Base-by-base conservation (phyloP, 2,329 filamentous ascomycete species). In the Sarocladium oryzae region DNA sequence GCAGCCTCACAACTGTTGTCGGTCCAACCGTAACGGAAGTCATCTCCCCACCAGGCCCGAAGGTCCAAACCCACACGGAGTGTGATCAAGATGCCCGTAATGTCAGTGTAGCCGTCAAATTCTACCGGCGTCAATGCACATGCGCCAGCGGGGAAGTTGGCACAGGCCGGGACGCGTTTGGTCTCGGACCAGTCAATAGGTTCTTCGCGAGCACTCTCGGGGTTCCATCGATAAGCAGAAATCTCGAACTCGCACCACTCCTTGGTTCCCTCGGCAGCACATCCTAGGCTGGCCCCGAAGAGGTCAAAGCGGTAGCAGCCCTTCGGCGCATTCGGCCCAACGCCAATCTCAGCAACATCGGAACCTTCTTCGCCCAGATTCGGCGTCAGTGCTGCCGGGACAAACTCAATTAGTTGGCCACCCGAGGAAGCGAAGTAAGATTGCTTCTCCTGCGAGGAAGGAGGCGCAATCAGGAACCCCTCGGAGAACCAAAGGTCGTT, bases 401-500 rank as follows among this genome's bases (percentile, higher is more conserved):
- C 64, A 51, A 71, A 72, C 50, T 71, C 67, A 2, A 70, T 58
- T 1, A 72, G 60, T 33, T 69, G 68, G 10, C 65, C 63, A 8
- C 69, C 69, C 13, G 69, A 72, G 2, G 69, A 68, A 10, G 69
- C 61, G 11, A 62, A 53, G 36, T 66, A 72, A 1, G 66, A 62
- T 18, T 48, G 43, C 33, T 67, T 62, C 10, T 59, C 53, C 18
- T 66, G 59, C 2, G 62, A 58, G 8, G 65, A 64, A 21, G 65
- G 65, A 2, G 69, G 68, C 1, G 64, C 63, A 43, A 71, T 59
- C 5, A 69, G 57, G 51, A 72, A 72, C 2, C 69, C 69, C 52
- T 68, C 61, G 23, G 69, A 71, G 51, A 72, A 72, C 69, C 69
- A 72, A 24, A 71, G 61, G 43, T 68, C 65, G 6, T 66, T 61